Base-by-base conservation (phyloP, 495 filamentous ascomycete genomes). In the Penicillium canariense region DNA sequence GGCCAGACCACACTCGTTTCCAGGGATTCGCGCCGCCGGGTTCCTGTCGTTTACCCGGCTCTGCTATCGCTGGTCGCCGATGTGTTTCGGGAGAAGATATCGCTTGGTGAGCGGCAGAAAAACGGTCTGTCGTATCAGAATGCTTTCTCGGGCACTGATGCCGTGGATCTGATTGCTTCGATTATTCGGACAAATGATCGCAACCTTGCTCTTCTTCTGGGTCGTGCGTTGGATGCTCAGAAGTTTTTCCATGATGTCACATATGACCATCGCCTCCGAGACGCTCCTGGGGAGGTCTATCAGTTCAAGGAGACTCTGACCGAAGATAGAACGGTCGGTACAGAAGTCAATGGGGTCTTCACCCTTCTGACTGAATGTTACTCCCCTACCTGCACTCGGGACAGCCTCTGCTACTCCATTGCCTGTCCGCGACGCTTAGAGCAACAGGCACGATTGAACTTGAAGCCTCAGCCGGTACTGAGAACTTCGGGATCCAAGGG, bases 181-280 rank as follows among this genome's bases (percentile, higher is more conserved):
- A 97, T 97, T 60, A 97, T 97, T 67, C 88, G 93, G 69, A 99
- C 95, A 0, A 96, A 87, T 10, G 95, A 99, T 70, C 84, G 95
- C 46, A 99, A 97, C 63, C 76, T 99, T 58, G 94, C 95, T 35
- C 75, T 99, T 50, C 83, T 99, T 10, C 72, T 99, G n/a, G 95
- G 95, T 40, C 82, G 95, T 58, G 89, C 91, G 51, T 75, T 99
- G 39, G 95, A 99, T 75, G 95, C 95, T 36, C 95, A 99, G 71
- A 99, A 97, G 69, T 97, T 97, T 70, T 99, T 99, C 68, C 95
- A 97, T 69, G 95, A 99, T 81, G 95, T 97, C 35, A 96, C 92
- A 4, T 99, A 99, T 69, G 92, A 96, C 56, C 95, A 99, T 67
- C 84, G 95, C 43, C 75, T 99, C 50, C 86, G 95, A 61, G 95